Conservation (phyloP, 768 basidiomycete genomes). For the Lentinula boryana region DNA sequence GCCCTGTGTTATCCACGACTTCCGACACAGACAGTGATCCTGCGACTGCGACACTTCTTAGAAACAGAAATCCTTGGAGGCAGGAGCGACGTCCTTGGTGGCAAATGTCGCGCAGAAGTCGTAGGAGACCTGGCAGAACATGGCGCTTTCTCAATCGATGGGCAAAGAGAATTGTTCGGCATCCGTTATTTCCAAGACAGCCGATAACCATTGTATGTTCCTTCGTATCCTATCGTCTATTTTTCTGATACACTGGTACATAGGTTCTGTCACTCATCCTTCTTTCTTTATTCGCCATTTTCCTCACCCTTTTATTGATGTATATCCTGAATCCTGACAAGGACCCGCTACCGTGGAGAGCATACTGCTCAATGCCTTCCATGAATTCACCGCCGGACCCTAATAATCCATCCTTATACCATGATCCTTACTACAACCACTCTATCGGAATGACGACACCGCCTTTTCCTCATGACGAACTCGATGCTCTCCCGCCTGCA, state of each 20-base stretch:
- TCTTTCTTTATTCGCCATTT: constrained; percentile 75
- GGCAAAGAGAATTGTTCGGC: constrained; percentile 51
- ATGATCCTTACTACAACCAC: constrained; percentile 27
- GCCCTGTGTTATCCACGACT: constrained; percentile 29
- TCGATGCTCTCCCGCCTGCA: constrained; percentile 74
- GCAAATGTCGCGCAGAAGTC: constrained; percentile 41
- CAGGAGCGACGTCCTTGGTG: constrained; percentile 55
- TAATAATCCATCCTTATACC: constrained; percentile 23
- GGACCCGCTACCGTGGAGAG: constrained; percentile 88
- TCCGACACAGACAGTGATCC: constrained; percentile 64
- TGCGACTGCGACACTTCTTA: constrained; percentile 34
- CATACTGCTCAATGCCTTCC: constrained; percentile 77
- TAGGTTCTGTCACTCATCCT: constrained; percentile 69
- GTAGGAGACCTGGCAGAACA: constrained; percentile 41
- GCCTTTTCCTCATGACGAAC: constrained; percentile 65
- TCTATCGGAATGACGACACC: constrained; percentile 24
- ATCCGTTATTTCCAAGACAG: constrained; percentile 74
- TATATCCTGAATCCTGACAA: constrained; percentile 96
- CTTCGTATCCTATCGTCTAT: background rate
- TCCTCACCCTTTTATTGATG: constrained; percentile 81
- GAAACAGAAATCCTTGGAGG: constrained; percentile 29
- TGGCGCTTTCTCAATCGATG: constrained; percentile 49
- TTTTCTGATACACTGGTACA: constrained; percentile 9
- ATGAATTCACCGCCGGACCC: constrained; percentile 36
- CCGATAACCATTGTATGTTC: constrained; percentile 73